Conservation (phyloP, 2,329 filamentous ascomycete species). For the Piedraia hortae region DNA sequence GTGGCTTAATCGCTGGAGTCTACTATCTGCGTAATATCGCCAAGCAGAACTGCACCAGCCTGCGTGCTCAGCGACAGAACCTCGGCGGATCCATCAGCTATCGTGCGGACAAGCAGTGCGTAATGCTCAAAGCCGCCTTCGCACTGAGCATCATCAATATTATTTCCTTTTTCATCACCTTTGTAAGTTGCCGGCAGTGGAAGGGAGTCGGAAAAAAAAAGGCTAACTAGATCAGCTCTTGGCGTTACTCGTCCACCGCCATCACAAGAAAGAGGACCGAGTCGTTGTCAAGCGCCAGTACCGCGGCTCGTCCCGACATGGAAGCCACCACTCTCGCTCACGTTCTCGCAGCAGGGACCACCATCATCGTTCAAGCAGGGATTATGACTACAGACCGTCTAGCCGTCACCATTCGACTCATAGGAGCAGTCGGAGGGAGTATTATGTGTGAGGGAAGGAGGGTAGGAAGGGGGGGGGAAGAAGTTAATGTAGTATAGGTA, state of each 20-base stretch:
- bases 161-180: constrained; percentile 54
- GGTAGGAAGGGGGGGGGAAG: too few species aligned
- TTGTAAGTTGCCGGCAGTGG: constrained; percentile 20
- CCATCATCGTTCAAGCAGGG: constrained; percentile 9
- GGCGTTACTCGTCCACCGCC: constrained; percentile 29
- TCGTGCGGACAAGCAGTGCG: constrained; percentile 46
- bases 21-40: constrained; percentile 30
- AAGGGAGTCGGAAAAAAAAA: too few species aligned
- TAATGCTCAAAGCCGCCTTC: constrained; percentile 76
- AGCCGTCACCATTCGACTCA: constrained; percentile 5
- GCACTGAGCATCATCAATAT: constrained; percentile 74
- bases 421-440: constrained; percentile 8
- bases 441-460: constrained; percentile 9
- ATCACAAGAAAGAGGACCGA: constrained; percentile 18
- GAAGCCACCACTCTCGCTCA: constrained; percentile 12
- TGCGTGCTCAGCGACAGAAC: constrained; percentile 16
- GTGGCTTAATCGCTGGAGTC: constrained; percentile 33
- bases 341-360: constrained; percentile 8
- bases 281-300: constrained; percentile 27
- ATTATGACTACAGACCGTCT: constrained; percentile 6
- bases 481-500: too few species aligned
- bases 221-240: constrained; percentile 21
- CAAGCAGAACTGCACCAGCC: constrained; percentile 37
- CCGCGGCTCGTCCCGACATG: constrained; percentile 12
- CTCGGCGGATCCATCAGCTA: constrained; percentile 4